These are phyloP conservation scores for Pseudogymnoascus sp. DNA, from an alignment of 2,329 filamentous ascomycete genomes.

Conservation along the genomic window DNA sequence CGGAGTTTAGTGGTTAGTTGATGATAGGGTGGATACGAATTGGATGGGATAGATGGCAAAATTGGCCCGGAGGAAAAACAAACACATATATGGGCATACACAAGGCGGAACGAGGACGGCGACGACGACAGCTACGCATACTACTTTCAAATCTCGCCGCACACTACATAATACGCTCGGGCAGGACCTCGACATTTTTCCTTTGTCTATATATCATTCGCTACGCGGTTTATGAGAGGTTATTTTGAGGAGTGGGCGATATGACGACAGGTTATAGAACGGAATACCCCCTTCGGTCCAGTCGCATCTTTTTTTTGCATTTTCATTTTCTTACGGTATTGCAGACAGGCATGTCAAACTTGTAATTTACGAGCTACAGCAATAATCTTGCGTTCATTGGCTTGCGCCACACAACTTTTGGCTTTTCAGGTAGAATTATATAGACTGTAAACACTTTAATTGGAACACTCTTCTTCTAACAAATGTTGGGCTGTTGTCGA, in stretches of 20 bases:
- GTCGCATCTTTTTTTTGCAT: slow-evolving; percentile 3
- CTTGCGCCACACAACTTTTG: background rate
- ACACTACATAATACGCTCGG: background rate
- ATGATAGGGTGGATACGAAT: background rate
- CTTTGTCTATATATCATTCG: slow-evolving; percentile 3
- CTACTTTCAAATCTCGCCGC: background rate
- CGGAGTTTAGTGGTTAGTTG: background rate
- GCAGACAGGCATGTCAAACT: slow-evolving; percentile 2
- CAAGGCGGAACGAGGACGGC: background rate
- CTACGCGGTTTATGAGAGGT: slow-evolving; percentile 4
- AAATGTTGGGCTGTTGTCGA: background rate
- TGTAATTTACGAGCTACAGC: slow-evolving; percentile 5
- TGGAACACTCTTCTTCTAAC: background rate
- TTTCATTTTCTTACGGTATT: slow-evolving; percentile 4
- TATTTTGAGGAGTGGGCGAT: slow-evolving; percentile 2
- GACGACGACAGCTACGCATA: slow-evolving; percentile 2
- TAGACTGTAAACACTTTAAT: slow-evolving; percentile 7
- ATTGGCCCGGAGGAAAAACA: slow-evolving; percentile 3
- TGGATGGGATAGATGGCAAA: slow-evolving; percentile 1
- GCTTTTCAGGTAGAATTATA: background rate
- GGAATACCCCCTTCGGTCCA: slow-evolving; percentile 5
- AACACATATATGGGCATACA: background rate
- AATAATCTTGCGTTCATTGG: slow-evolving; percentile 5
- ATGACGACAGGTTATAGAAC: slow-evolving; percentile 5
- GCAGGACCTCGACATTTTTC: slow-evolving; percentile 3